Evolutionary conservation across 768 basidiomycete species (phyloP).

Genomic region (Russula sp.): DNA sequence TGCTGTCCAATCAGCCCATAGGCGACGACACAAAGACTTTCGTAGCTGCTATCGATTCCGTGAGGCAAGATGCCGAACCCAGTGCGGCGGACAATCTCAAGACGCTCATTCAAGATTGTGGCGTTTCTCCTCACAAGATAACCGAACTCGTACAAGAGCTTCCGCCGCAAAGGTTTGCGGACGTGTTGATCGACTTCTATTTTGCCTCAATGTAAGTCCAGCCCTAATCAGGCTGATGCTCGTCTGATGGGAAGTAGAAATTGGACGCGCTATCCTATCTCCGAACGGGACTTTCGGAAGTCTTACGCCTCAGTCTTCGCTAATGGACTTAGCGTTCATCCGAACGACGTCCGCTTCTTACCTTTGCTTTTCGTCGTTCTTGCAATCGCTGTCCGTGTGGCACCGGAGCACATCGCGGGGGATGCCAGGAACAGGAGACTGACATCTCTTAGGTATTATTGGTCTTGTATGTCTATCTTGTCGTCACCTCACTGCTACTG

Average conservation of each 20-base stretch:
- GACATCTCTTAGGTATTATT: conserved; percentile 86
- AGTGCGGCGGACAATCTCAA: conserved; percentile 77
- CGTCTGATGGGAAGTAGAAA: conserved; percentile 45
- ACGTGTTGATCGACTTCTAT: conserved; percentile 77
- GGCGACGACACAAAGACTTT: conserved; percentile 26
- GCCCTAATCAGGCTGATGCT: conserved; percentile 1
- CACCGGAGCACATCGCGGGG: conserved; percentile 78
- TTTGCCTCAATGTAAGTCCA: conserved; percentile 58
- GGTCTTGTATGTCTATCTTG: conserved; percentile 70
- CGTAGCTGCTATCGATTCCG: conserved; percentile 34
- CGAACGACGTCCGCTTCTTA: conserved; percentile 74
- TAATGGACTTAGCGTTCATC: conserved; percentile 59
- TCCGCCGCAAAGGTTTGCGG: conserved; percentile 67
- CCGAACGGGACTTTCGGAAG: conserved; percentile 72
- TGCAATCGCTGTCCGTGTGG: conserved; percentile 77
- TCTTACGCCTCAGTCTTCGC: conserved; percentile 58
- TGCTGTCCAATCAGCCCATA: conserved; percentile 8
- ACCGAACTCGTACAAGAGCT: conserved; percentile 84
- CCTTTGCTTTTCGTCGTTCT: conserved; percentile 92
- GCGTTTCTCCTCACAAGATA: conserved; percentile 85
- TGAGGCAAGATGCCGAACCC: conserved; percentile 36
- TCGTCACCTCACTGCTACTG: conserved; percentile 2
- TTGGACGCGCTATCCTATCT: conserved; percentile 89
- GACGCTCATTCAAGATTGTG: conserved; percentile 85
- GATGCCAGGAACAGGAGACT: conserved; percentile 68